These are phyloP conservation scores for Theobroma grandiflorum DNA, from an alignment of 441 rosid species.

Conservation along the genomic window DNA sequence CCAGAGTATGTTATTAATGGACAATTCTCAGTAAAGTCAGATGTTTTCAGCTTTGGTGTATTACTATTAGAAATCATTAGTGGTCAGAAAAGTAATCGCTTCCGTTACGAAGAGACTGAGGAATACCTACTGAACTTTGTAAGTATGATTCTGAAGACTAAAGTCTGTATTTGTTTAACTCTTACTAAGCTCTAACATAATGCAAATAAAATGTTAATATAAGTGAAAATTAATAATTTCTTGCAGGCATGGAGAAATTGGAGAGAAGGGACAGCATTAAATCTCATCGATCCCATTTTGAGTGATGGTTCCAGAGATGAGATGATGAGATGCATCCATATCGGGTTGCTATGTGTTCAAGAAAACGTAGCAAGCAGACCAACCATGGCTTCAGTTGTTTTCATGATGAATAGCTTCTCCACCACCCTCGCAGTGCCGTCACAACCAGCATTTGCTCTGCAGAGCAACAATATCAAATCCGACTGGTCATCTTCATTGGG, in stretches of 20 bases:
- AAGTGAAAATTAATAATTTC: background rate
- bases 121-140: conserved; percentile 46
- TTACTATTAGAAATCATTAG: conserved; percentile 56
- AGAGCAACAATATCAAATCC: conserved; percentile 12
- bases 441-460: conserved; percentile 32
- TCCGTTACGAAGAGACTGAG: conserved; percentile 29
- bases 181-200: background rate
- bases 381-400: conserved; percentile 14
- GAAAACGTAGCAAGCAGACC: conserved; percentile 1
- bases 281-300: conserved; percentile 44
- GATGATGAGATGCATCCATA: conserved; percentile 48
- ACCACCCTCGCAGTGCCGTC: conserved; percentile 33
- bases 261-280: conserved; percentile 53
- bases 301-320: conserved; percentile 37
- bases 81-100: conserved; percentile 44
- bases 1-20: conserved; percentile 56
- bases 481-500: conserved; percentile 17
- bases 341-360: conserved; percentile 39
- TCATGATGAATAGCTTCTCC: conserved; percentile 40
- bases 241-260: conserved; percentile 66
- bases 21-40: conserved; percentile 54
- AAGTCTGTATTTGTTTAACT: background rate
- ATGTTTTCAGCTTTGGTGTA: conserved; percentile 57
- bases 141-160: conserved; percentile 20
- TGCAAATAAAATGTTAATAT: too few relatives aligned